These are phyloP conservation scores for Musa troglodytarum DNA, from an alignment of 176 grass and related monocot genomes.

Conservation along the genomic window DNA sequence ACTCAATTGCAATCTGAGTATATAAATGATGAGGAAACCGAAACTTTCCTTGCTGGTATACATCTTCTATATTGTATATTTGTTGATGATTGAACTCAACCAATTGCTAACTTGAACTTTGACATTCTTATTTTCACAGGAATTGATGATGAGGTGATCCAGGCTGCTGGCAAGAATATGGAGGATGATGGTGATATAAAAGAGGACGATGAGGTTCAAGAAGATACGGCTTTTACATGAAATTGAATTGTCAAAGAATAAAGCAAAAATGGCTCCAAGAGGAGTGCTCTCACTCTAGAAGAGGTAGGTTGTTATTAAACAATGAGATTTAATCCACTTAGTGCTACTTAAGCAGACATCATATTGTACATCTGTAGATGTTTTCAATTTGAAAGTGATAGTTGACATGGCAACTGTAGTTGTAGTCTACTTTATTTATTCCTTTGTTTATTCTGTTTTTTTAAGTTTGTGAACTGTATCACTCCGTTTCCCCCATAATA, in stretches of 20 bases:
- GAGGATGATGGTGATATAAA: conserved; percentile 31
- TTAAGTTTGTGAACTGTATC: background rate
- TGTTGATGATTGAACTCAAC: conserved; percentile 1
- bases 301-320: background rate
- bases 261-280: background rate
- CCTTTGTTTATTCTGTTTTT: background rate
- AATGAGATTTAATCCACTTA: background rate
- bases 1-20: conserved; percentile 21
- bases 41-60: conserved; percentile 70
- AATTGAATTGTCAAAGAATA: background rate
- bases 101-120: background rate
- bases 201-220: conserved; percentile 23
- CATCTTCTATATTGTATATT: conserved; percentile 5
- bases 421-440: background rate
- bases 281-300: background rate
- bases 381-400: background rate
- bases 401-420: background rate
- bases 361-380: conserved; percentile 10
- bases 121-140: conserved; percentile 31
- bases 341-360: background rate
- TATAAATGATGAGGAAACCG: conserved; percentile 52
- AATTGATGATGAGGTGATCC: conserved; percentile 70
- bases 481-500: background rate
- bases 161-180: conserved; percentile 45
- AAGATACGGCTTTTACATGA: conserved; percentile 12